phyloP scores from a whole-genome alignment of 163 green algal genomes.

The Chloromonas sp. region DNA sequence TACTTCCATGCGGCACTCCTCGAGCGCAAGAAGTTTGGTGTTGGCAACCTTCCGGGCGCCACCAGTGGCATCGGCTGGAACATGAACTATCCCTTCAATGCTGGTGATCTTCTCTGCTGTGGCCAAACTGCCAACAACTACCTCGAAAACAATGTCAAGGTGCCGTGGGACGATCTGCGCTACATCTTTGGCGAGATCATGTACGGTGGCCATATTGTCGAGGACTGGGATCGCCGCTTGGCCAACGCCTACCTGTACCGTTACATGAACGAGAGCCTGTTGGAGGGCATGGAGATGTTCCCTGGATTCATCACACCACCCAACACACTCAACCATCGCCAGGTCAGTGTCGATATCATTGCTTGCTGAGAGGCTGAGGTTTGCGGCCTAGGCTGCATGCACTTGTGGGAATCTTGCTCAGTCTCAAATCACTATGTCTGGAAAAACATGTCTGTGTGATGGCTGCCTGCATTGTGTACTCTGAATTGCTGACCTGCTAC shows the following conservation, averaged over 20 bases:
- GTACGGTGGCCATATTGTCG: conserved; percentile 93
- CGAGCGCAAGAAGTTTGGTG: conserved; percentile 93
- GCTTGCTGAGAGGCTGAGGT: too few relatives aligned
- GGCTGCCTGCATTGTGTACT: too few relatives aligned
- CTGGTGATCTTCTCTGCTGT: conserved; percentile 84
- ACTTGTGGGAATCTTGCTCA: not conserved
- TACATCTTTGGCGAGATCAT: conserved; percentile 97
- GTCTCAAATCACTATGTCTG: too few relatives aligned
- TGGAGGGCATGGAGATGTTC: conserved; percentile 84
- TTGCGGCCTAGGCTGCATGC: too few relatives aligned
- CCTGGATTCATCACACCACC: conserved; percentile 64
- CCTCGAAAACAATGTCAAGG: conserved; percentile 84
- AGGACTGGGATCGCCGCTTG: conserved; percentile 87
- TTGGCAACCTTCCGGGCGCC: conserved; percentile 76
- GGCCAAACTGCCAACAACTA: conserved; percentile 83
- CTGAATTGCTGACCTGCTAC: too few relatives aligned
- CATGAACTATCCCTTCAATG: conserved; percentile 95
- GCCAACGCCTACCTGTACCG: conserved; percentile 75
- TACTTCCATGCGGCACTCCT: conserved; percentile 88
- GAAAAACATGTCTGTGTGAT: too few relatives aligned
- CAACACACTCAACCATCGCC: conserved; percentile 65
- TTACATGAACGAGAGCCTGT: conserved; percentile 74
- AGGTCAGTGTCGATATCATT: conserved; percentile 29
- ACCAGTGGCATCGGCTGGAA: conserved; percentile 87
- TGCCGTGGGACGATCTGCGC: conserved; percentile 84